These are phyloP conservation scores for Sclerotinia borealis DNA, from an alignment of 2,329 filamentous ascomycete species.

Conservation along the genomic window DNA sequence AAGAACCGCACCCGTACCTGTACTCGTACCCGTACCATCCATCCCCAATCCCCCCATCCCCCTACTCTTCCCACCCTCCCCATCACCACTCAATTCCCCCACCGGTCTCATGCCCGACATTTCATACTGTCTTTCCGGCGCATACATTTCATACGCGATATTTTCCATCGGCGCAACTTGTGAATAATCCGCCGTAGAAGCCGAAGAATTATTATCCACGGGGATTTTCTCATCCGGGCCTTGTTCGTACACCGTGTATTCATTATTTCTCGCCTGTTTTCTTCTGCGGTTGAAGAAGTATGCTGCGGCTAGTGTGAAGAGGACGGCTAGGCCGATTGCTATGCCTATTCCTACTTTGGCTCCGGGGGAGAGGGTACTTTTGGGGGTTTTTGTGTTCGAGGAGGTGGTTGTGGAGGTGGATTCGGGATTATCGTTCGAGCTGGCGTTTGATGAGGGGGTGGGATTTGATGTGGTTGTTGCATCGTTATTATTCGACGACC, in stretches of 20 bases:
- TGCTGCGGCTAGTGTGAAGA: not conserved
- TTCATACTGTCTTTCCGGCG: not conserved
- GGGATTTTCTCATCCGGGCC: not conserved
- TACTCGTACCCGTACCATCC: too few species aligned
- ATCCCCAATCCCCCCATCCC: too few species aligned
- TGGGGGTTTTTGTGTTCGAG: not conserved
- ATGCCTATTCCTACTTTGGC: conserved; percentile 3
- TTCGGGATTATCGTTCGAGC: not conserved
- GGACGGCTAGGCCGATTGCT: not conserved
- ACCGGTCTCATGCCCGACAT: not conserved
- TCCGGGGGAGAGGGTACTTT: not conserved
- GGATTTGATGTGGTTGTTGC: not conserved
- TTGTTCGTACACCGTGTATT: not conserved
- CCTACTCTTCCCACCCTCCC: not conserved
- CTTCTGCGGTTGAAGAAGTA: conserved; percentile 1
- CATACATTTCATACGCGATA: not conserved
- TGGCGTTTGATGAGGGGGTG: not conserved
- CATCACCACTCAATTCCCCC: not conserved
- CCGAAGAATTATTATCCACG: not conserved
- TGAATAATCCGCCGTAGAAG: not conserved
- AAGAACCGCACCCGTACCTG: too few species aligned
- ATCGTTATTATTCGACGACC: too few species aligned
- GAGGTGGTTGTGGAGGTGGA: not conserved
- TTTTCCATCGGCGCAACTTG: not conserved
- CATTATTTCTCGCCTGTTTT: not conserved